These are phyloP conservation scores for Hypsizygus marmoreus DNA, from an alignment of 768 basidiomycete genomes.

Conservation along the genomic window DNA sequence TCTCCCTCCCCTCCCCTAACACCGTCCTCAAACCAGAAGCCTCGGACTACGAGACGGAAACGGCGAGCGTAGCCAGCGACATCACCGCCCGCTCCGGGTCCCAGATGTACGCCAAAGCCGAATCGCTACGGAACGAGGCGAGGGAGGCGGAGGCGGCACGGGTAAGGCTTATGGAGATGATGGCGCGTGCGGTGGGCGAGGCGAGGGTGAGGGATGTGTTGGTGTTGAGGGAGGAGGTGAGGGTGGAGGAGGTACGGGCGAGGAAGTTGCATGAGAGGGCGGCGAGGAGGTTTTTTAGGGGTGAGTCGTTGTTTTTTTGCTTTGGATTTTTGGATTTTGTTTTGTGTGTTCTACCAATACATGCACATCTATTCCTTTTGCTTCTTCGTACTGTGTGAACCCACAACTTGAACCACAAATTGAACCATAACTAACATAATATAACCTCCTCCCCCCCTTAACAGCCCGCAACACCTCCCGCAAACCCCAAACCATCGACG, in stretches of 20 bases:
- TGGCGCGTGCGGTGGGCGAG: constrained; percentile 30
- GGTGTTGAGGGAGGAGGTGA: constrained; percentile 37
- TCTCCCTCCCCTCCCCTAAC: constrained; percentile 3
- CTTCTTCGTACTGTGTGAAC: no score
- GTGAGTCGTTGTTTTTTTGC: constrained; percentile 29
- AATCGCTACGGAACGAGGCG: constrained; percentile 41
- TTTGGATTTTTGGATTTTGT: constrained; percentile 1
- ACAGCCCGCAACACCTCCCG: constrained; percentile 41
- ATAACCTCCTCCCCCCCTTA: no score
- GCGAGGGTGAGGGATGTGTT: constrained; percentile 40
- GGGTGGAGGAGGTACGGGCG: constrained; percentile 34
- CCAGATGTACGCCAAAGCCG: constrained; percentile 35
- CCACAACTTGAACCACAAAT: no score
- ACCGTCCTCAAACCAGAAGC: not conserved
- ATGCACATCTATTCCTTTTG: no score
- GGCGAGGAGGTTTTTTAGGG: constrained; percentile 44
- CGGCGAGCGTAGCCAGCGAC: constrained; percentile 31
- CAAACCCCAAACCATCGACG: constrained; percentile 41
- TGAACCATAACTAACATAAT: no score
- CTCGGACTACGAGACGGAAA: constrained; percentile 18
- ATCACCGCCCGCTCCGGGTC: constrained; percentile 31
- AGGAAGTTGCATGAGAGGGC: constrained; percentile 46
- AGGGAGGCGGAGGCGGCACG: constrained; percentile 36
- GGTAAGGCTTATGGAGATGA: constrained; percentile 24
- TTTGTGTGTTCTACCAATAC: no score